Evolutionary conservation across 306 rosid genomes (phyloP).

Genomic region (Senna siamea): DNA sequence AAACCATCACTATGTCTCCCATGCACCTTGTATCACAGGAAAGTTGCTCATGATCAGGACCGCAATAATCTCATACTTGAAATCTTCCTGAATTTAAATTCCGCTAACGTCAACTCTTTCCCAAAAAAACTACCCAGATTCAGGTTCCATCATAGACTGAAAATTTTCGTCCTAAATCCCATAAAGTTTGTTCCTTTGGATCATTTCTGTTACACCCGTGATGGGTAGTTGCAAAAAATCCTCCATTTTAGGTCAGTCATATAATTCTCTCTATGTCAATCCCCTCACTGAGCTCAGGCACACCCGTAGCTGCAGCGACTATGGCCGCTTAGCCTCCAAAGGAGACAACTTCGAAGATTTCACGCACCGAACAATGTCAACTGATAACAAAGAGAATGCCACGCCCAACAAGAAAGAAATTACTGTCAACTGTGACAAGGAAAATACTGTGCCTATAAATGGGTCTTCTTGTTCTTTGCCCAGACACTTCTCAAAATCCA

Average conservation of each 20-base stretch:
- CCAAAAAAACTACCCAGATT: not conserved
- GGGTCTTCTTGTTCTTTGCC: slow-evolving; percentile 43
- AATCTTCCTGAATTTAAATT: not conserved
- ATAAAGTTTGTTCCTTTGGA: not conserved
- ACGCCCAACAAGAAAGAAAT: slow-evolving; percentile 37
- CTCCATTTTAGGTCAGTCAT: slow-evolving; percentile 36
- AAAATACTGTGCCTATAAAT: slow-evolving; percentile 49
- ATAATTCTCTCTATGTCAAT: slow-evolving; percentile 58
- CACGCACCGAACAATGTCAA: not conserved
- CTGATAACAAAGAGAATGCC: slow-evolving; percentile 48
- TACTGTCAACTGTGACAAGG: slow-evolving; percentile 43
- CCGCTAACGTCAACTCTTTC: not conserved
- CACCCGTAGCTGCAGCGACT: slow-evolving; percentile 71
- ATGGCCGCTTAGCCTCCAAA: slow-evolving; percentile 30
- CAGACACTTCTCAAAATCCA: slow-evolving; percentile 44
- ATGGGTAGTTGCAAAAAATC: slow-evolving; percentile 29
- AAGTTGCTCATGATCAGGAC: not conserved
- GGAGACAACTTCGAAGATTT: slow-evolving; percentile 17
- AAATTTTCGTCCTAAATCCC: not conserved
- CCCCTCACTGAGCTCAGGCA: slow-evolving; percentile 62
- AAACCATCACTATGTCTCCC: not conserved
- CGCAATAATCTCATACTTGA: not conserved
- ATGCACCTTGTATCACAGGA: not conserved
- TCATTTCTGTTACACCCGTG: not conserved
- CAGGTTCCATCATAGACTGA: no score